Evolutionary conservation across 2,329 filamentous ascomycete species (phyloP).

Genomic region (Coniella lustricola): DNA sequence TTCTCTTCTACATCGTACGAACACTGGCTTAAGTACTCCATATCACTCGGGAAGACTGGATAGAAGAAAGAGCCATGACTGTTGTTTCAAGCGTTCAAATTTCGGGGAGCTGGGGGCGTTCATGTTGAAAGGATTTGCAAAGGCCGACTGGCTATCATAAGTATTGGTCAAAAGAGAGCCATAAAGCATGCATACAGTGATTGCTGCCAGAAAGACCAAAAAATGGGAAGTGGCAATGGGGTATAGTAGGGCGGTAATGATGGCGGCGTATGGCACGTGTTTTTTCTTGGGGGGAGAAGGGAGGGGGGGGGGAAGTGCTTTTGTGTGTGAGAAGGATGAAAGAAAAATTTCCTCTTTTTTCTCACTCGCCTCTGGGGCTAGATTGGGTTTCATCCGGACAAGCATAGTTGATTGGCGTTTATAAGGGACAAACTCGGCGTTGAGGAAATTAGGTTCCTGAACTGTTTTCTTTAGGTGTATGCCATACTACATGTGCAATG

Average conservation of each 20-base stretch:
- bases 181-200: too few relatives aligned
- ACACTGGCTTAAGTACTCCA: conserved; percentile 43
- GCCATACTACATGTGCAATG: too few relatives aligned
- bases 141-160: not conserved
- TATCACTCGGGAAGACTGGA: not conserved
- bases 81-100: conserved; percentile 2
- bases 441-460: too few relatives aligned
- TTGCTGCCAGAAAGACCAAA: too few relatives aligned
- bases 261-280: too few relatives aligned
- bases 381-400: not conserved
- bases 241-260: too few relatives aligned
- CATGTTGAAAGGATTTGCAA: not conserved
- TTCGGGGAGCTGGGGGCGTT: conserved; percentile 1
- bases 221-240: too few relatives aligned
- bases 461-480: too few relatives aligned
- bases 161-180: too few relatives aligned
- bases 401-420: conserved; percentile 2
- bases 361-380: too few relatives aligned
- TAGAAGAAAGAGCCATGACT: conserved; percentile 1
- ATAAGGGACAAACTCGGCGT: not conserved
- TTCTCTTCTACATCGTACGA: conserved; percentile 78
- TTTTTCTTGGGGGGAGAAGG: not conserved
- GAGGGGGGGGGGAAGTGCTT: not conserved
- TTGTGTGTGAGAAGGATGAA: conserved; percentile 1
- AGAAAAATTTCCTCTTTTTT: not conserved